A percentile compares a stretch with the other conserved stretches of the same genome.
phyloP scores from a whole-genome alignment of 1,139 yeast species.

The Kluyveromyces sp. region DNA sequence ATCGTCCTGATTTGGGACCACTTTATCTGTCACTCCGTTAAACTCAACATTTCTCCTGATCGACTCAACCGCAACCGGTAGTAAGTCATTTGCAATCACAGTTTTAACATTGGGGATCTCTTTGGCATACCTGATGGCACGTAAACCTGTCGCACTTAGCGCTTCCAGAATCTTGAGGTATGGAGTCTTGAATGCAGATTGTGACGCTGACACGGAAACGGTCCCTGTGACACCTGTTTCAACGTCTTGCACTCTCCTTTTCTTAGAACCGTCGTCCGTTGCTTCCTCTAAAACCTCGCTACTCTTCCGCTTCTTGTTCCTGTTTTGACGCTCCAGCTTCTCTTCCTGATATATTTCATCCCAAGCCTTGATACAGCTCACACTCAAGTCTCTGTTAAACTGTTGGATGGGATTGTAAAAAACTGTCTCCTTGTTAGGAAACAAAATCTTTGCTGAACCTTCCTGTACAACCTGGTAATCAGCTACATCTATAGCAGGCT shows the following conservation, averaged over 20 bases:
- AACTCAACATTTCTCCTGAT: constrained; percentile 64
- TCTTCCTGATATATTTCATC: constrained; percentile 45
- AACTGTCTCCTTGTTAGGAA: constrained; percentile 70
- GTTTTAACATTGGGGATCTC: constrained; percentile 70
- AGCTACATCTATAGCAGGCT: constrained; percentile 20
- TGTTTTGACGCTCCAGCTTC: constrained; percentile 15
- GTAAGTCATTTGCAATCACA: constrained; percentile 83
- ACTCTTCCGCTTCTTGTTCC: constrained; percentile 21
- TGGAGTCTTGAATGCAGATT: constrained; percentile 24
- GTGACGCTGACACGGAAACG: constrained; percentile 12
- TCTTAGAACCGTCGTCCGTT: constrained; percentile 19
- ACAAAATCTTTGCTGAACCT: constrained; percentile 74
- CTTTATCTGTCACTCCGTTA: constrained; percentile 50
- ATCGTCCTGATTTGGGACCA: constrained; percentile 71
- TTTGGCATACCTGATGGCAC: constrained; percentile 88
- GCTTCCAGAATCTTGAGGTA: constrained; percentile 76
- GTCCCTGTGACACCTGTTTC: constrained; percentile 10
- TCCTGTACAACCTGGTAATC: constrained; percentile 53
- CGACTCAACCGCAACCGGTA: constrained; percentile 78
- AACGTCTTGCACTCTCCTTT: constrained; percentile 20
- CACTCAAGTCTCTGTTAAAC: constrained; percentile 86
- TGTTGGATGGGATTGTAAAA: constrained; percentile 96
- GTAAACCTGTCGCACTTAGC: constrained; percentile 85
- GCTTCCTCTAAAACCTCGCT: constrained; percentile 8
- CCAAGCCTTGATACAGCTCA: constrained; percentile 84